These are phyloP conservation scores for Calocybe cyanea DNA, from an alignment of 768 basidiomycete genomes.

Conservation along the genomic window DNA sequence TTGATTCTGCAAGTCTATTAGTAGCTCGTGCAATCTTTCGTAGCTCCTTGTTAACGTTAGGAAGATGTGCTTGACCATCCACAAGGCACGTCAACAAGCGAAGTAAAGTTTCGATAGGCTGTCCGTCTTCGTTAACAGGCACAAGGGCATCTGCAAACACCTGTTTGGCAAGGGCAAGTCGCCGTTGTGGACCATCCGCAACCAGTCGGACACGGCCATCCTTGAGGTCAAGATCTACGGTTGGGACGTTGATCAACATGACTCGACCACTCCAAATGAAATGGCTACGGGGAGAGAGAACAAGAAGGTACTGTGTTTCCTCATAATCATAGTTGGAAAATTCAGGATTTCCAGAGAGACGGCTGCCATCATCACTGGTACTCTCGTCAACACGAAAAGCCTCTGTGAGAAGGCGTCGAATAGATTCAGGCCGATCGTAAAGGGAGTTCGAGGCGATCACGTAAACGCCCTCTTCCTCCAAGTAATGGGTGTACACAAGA, in stretches of 20 bases:
- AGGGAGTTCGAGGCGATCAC: slow-evolving; percentile 80
- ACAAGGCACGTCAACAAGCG: slow-evolving; percentile 48
- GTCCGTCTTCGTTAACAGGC: slow-evolving; percentile 62
- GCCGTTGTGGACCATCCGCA: slow-evolving; percentile 81
- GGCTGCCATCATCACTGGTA: slow-evolving; percentile 50
- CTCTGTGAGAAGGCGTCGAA: slow-evolving; percentile 77
- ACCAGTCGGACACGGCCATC: slow-evolving; percentile 90
- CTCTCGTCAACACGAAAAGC: slow-evolving; percentile 78
- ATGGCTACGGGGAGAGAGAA: slow-evolving; percentile 78
- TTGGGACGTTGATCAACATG: slow-evolving; percentile 70
- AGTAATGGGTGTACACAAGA: slow-evolving; percentile 84
- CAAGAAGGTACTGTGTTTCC: slow-evolving; percentile 71
- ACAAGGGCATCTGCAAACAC: slow-evolving; percentile 65
- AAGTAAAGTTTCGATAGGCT: slow-evolving; percentile 39
- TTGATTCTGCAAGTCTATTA: slow-evolving; percentile 86
- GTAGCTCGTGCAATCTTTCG: slow-evolving; percentile 88
- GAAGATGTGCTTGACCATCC: slow-evolving; percentile 89
- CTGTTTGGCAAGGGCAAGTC: slow-evolving; percentile 73
- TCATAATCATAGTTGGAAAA: slow-evolving; percentile 51
- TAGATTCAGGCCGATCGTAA: slow-evolving; percentile 69
- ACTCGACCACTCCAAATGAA: slow-evolving; percentile 94
- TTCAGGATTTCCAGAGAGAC: slow-evolving; percentile 32
- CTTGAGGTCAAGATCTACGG: slow-evolving; percentile 75
- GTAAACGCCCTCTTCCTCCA: slow-evolving; percentile 90
- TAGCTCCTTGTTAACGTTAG: slow-evolving; percentile 83